phyloP scores from a whole-genome alignment of 1,139 yeast species.

The Debaryomyces subglobosus region DNA sequence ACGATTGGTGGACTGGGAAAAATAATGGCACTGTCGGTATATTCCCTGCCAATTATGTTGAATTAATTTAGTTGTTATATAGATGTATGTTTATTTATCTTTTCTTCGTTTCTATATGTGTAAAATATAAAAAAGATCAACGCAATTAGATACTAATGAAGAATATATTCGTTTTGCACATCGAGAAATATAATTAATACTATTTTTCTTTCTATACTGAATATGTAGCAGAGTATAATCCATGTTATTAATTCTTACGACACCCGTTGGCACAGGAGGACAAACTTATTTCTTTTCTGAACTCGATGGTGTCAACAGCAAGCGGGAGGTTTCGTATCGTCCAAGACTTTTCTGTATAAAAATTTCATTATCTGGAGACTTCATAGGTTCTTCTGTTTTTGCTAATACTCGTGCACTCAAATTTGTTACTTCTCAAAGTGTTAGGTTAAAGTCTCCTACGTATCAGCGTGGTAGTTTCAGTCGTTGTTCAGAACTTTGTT shows the following conservation, averaged over 20 bases:
- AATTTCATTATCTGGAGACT: not conserved
- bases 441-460: too few species aligned
- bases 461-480: too few species aligned
- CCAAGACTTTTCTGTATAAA: not conserved
- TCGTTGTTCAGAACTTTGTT: too few species aligned
- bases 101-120: not conserved
- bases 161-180: not conserved
- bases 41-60: slow-evolving; percentile 97
- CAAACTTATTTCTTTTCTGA: not conserved
- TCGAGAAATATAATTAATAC: not conserved
- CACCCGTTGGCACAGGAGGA: not conserved
- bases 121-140: slow-evolving; percentile 1
- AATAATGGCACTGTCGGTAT: slow-evolving; percentile 83
- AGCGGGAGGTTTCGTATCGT: not conserved
- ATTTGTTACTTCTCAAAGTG: not conserved
- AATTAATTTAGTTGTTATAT: slow-evolving; percentile 54
- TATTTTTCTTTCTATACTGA: not conserved
- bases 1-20: slow-evolving; percentile 99
- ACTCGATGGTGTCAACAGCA: not conserved
- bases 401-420: not conserved
- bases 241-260: not conserved
- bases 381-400: not conserved
- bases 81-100: not conserved
- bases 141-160: not conserved
- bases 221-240: not conserved